Evolutionary conservation across 257 asterid species (phyloP).

Genomic region (Solanum clarkiae): DNA sequence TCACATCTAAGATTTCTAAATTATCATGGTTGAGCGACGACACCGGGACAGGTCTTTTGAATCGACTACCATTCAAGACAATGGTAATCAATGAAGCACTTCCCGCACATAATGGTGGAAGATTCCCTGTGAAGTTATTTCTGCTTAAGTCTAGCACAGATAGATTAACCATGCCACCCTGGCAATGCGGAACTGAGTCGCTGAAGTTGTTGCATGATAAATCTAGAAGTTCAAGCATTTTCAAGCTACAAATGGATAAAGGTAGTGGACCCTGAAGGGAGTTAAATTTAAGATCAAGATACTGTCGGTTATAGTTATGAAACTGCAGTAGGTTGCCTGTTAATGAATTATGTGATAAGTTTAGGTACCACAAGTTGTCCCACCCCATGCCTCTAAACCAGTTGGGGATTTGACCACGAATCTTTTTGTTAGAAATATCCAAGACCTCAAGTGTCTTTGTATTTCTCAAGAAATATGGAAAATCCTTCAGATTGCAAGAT

Average conservation of each 20-base stretch:
- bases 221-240: not conserved
- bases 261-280: not conserved
- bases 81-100: not conserved
- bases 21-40: not conserved
- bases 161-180: not conserved
- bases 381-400: not conserved
- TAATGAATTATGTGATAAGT: not conserved
- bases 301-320: accelerated
- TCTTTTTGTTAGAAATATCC: not conserved
- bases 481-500: too few species aligned
- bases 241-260: not conserved
- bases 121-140: not conserved
- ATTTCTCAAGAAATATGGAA: too few species aligned
- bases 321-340: not conserved
- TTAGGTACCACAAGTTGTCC: not conserved
- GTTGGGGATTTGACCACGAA: not conserved
- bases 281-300: not conserved
- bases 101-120: not conserved
- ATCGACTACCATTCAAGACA: not conserved
- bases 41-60: not conserved
- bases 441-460: accelerated
- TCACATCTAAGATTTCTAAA: not conserved
- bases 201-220: not conserved
- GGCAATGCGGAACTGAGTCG: not conserved
- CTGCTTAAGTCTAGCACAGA: not conserved